Evolutionary conservation across 176 grass and related monocot genomes (phyloP), one percentile per base, ranked within the genome.

Genomic region (Panicum miliaceum): DNA sequence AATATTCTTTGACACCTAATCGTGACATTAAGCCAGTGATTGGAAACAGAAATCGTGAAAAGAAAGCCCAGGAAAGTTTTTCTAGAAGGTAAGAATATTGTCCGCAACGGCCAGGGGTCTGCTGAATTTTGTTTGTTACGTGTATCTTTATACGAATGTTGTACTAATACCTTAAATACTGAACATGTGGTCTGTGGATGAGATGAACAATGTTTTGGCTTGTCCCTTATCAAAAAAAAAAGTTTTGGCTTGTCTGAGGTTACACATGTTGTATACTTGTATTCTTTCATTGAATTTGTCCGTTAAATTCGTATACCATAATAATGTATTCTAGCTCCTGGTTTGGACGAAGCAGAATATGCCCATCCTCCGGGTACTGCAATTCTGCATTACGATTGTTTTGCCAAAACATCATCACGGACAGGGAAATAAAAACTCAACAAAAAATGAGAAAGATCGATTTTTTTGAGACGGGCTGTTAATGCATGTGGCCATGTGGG

Each of bases 51-150:
- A 27, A 20, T 8, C 32, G 8, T 20, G 20, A 40, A 15, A 68
- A 47, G 19, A 74, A 34, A 6, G 38, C 50, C 51, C 22, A 62
- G 32, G 42, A 18, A 40, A 12, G 53, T 60, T 85, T 77, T 77
- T 82, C 37, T 90, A 27, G 41, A 50, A 51, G 16, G 58, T 67
- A 67, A 58, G 2, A 38, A 25, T 90, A 79, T 83, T 90, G 73
- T 78, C 42, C 29, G 29, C 25, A 11, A 27, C 25, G 19, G 25
- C 12, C 5, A 62, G 18, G 41, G 43, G 64, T 54, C 70, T 70
- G n/a, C 40, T 35, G 40, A 34, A 60, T 73, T 64, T 16, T 43
- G 20, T 68, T 75, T 69, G 75, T 41, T 51, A 36, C 9, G 14
- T 84, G 78, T 86, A 82, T 43, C 27, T 73, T 51, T 34, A 48